Evolutionary conservation across 352 stramenopile genomes (phyloP), one percentile per base, ranked within the genome.

Genomic region (Blastocystis sp.): DNA sequence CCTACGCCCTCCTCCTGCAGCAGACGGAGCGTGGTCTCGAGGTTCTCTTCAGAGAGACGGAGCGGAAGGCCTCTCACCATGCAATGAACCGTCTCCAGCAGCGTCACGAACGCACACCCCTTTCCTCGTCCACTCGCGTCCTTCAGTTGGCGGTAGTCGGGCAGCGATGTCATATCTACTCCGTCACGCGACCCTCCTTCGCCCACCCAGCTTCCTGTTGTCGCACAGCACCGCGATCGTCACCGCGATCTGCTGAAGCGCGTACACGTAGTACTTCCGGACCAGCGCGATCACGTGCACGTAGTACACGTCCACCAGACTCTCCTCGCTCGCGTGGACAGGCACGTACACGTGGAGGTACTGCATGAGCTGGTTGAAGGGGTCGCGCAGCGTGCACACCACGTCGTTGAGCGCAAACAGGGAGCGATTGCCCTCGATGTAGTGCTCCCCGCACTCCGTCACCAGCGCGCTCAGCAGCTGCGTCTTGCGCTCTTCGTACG

Each of bases 231-330:
- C n/a, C 24, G 65, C 33, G 61, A 81, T 65, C 13, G 65, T 26
- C 12, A 81, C 6, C 35, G 26, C 31, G 13, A 55, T 21, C 59
- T 81, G 70, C 45, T 81, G 70, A 39, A 81, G 59, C 29, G 70
- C 70, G 29, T 62, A 63, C 29, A 62, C 26, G 39, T 81, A 81
- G 70, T 63, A 81, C 45, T 62, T n/a, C 19, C 55, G 45, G 29
- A 81, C 61, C 35, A 12, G 35, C 29, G 70, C 41, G 0, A 81
- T 9, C 31, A 31, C 39, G n/a, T n/a, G 59, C 6, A 81, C 3
- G 45, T 62, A 81, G n/a, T 65, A 81, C 4, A 19, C 26, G 39
- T 81, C 70, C 29, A 81, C n/a, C 12, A 45, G 66, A 29, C 2
- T 51, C 26, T 29, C 35, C 26, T 3, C 33, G 12, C 55, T 29